Evolutionary conservation across 1,139 yeast species (phyloP).

Genomic region (Hyphopichia wangnamkhiaoensis): DNA sequence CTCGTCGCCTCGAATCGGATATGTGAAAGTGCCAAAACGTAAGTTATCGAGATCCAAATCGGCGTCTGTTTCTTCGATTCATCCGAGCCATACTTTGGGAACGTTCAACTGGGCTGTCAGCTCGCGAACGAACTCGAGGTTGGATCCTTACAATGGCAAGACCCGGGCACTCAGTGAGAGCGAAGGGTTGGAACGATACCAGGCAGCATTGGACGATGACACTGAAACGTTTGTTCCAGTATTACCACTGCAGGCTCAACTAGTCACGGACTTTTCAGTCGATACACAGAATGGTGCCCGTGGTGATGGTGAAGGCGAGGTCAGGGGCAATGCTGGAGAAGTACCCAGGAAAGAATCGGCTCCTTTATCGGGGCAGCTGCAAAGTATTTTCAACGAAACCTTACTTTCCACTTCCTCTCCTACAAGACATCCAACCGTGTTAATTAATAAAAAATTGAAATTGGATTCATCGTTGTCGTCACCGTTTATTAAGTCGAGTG

Average conservation of each 20-base stretch:
- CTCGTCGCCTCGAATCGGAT: too few species aligned
- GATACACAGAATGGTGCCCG: too few species aligned
- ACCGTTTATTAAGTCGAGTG: neutral
- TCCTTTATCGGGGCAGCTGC: constrained; percentile 11
- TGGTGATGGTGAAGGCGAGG: too few species aligned
- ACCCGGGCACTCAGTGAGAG: neutral
- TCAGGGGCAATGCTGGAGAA: too few species aligned
- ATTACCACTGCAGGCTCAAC: neutral
- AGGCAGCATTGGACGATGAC: neutral
- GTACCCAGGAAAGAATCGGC: neutral
- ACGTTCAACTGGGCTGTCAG: neutral
- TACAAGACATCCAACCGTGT: constrained; percentile 14
- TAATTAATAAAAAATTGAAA: constrained; percentile 9
- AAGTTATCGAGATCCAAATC: neutral
- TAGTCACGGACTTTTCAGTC: too few species aligned
- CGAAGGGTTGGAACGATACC: neutral
- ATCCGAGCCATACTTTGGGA: neutral
- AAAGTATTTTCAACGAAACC: constrained; percentile 21
- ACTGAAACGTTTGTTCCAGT: neutral
- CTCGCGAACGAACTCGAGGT: neutral
- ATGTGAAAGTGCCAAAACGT: neutral
- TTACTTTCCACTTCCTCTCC: constrained; percentile 18
- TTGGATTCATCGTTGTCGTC: neutral
- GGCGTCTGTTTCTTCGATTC: neutral
- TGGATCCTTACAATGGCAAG: constrained; percentile 1